A percentile compares a stretch with the other conserved stretches of the same genome.
phyloP scores from a whole-genome alignment of 2,329 filamentous ascomycete genomes.

The Macrophomina pseudophaseolina region DNA sequence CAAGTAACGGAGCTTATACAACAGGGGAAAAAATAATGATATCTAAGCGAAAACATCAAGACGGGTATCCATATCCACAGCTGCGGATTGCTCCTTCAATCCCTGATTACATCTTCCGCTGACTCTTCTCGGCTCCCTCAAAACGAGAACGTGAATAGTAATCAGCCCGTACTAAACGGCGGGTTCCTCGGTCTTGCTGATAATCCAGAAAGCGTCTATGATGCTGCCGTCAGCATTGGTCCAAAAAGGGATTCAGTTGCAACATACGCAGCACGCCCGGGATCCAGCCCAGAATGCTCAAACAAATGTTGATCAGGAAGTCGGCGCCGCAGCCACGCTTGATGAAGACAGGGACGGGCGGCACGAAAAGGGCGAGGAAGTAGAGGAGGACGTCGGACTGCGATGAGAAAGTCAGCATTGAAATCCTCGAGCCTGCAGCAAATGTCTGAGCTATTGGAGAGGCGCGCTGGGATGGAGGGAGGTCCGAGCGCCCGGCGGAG shows the following conservation, averaged over 20 bases:
- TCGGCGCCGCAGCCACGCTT: slow-evolving; percentile 47
- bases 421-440: background rate
- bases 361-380: slow-evolving; percentile 42
- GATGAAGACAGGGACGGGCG: slow-evolving; percentile 48
- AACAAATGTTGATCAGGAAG: slow-evolving; percentile 48
- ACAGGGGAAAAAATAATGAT: background rate
- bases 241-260: no score
- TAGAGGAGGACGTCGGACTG: slow-evolving; percentile 38
- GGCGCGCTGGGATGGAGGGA: no score
- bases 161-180: background rate
- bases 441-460: no score
- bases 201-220: slow-evolving; percentile 35
- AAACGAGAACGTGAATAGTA: no score
- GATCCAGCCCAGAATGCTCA: slow-evolving; percentile 44
- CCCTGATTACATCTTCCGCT: background rate
- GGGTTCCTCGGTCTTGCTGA: slow-evolving; percentile 29
- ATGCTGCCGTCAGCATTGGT: background rate
- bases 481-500: no score
- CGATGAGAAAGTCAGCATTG: background rate
- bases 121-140: no score
- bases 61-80: slow-evolving; percentile 4
- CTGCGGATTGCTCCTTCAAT: no score
- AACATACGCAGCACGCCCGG: slow-evolving; percentile 35
- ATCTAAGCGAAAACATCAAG: background rate
- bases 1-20: background rate